Base-by-base conservation (phyloP, 129 eudicot species). In the Flaveria bidentis region DNA sequence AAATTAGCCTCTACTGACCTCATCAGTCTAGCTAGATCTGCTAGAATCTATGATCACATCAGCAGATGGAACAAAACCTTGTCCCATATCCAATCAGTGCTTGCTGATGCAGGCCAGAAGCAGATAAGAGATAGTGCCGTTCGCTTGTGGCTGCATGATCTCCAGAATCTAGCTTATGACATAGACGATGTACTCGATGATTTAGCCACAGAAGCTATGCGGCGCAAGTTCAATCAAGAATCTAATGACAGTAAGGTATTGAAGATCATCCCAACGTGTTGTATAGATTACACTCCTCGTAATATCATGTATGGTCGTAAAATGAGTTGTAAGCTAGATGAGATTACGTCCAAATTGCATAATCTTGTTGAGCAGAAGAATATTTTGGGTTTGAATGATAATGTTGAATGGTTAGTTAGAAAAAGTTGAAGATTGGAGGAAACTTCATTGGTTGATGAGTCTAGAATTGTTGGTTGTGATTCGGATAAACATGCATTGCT, bases 91-190 rank as follows among this genome's bases (percentile, higher is more conserved):
- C 81, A 44, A 3, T 80, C 55, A 1, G 87, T 83, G 73, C 85
- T 86, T 25, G 84, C 55, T 57, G 90, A 86, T 81, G 90, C 87
- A 6, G 83, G 78, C 73, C 80, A 83, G 14, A 86, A 83, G 70
- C 90, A 86, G 58, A 30, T 76, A 18, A 80, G 72, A 0, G 70
- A 83, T 0, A 20, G 9, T 28, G 25, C 85, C 5, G 86, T 83
- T 50, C 78, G 64, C 42, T 0, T 57, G 22, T 86, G 90, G 90
- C 60, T 86, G 56, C 73, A 77, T 45, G 45, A 25, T 22, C 83
- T 86, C 67, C 78, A 77, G 18, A 76, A 83, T 47, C 69, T 83
- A 63, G 74, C 80, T 52, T 87, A 87, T 46, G 84, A 81, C 20
- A 46, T 81, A 75, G 88, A 84, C 12, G 91, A 87, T 49, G 20